Percentiles rank a stretch among this genome's conserved stretches.
Evolutionary conservation across 371 early-diverging fungal genomes (phyloP).

Genomic region (Nematocida ausubeli): DNA sequence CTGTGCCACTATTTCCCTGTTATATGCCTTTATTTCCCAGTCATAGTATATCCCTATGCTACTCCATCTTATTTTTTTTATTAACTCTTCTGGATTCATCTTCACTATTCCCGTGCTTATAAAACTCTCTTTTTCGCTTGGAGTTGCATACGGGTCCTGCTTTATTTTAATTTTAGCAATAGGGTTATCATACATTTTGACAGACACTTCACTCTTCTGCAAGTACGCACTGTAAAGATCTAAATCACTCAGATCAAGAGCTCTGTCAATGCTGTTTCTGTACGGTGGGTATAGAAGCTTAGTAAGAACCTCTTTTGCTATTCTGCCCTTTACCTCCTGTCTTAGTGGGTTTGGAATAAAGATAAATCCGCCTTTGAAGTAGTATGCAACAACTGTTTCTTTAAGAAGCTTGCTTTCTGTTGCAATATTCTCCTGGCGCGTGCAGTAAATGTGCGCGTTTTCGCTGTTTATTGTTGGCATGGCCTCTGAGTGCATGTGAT

Average conservation of each 20-base stretch:
- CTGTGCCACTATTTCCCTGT: slow-evolving; percentile 42
- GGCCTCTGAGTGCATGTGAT: slow-evolving; percentile 34
- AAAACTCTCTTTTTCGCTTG: neutral
- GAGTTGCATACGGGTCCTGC: slow-evolving; percentile 43
- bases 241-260: slow-evolving; percentile 17
- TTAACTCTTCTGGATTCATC: slow-evolving; percentile 27
- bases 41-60: slow-evolving; percentile 82
- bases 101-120: neutral
- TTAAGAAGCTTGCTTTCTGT: slow-evolving; percentile 7
- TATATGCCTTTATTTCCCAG: slow-evolving; percentile 73
- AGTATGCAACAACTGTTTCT: slow-evolving; percentile 17
- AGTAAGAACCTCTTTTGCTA: slow-evolving; percentile 26
- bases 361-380: slow-evolving; percentile 33
- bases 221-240: slow-evolving; percentile 18
- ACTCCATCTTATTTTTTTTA: slow-evolving; percentile 73
- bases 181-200: slow-evolving; percentile 7
- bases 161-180: slow-evolving; percentile 22
- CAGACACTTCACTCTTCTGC: neutral
- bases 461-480: slow-evolving; percentile 1
- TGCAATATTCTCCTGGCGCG: neutral
- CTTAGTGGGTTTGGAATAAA: slow-evolving; percentile 43
- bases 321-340: neutral
- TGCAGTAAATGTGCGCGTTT: slow-evolving; percentile 28
- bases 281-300: slow-evolving; percentile 40
- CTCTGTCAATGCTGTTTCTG: slow-evolving; percentile 48